A percentile compares a stretch with the other conserved stretches of the same genome.
phyloP scores from a whole-genome alignment of 179 eudicot species.

The Pouteria campechiana region DNA sequence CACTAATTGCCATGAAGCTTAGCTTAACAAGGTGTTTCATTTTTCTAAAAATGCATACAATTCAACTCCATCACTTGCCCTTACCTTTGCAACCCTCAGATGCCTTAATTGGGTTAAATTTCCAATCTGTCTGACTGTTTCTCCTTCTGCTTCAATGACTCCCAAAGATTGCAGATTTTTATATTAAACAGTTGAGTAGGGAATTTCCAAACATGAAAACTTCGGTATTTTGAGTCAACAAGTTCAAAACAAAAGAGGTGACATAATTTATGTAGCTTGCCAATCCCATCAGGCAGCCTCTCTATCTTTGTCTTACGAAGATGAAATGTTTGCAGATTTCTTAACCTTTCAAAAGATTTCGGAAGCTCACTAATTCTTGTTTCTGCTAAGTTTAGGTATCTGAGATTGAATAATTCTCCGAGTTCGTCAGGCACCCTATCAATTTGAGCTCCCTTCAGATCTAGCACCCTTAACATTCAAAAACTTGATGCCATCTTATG shows the following conservation, averaged over 20 bases:
- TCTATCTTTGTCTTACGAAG: constrained; percentile 11
- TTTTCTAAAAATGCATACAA: constrained; percentile 16
- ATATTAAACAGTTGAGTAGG: no score
- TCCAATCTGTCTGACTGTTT: constrained; percentile 11
- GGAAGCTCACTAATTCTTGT: constrained; percentile 37
- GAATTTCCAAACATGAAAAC: no score
- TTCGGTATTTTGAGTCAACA: no score
- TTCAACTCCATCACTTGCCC: constrained; percentile 9
- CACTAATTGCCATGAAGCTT: constrained; percentile 8
- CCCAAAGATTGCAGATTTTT: constrained; percentile 19
- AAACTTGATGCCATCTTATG: constrained; percentile 14
- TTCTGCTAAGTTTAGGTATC: constrained; percentile 36
- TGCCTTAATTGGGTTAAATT: constrained; percentile 14
- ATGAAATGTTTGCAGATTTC: constrained; percentile 30
- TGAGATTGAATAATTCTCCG: constrained; percentile 31
- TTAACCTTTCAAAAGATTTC: constrained; percentile 28
- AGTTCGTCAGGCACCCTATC: constrained; percentile 29
- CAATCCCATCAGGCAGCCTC: constrained; percentile 14
- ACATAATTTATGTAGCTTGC: constrained; percentile 11
- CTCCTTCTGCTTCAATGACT: constrained; percentile 18
- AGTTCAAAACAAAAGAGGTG: constrained; percentile 21
- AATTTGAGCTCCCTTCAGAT: constrained; percentile 17
- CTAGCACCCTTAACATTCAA: constrained; percentile 37
- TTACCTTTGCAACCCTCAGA: constrained; percentile 13
- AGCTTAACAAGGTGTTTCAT: constrained; percentile 13